Conservation (phyloP, 2,329 filamentous ascomycete genomes). For the Penicillium sp. region DNA sequence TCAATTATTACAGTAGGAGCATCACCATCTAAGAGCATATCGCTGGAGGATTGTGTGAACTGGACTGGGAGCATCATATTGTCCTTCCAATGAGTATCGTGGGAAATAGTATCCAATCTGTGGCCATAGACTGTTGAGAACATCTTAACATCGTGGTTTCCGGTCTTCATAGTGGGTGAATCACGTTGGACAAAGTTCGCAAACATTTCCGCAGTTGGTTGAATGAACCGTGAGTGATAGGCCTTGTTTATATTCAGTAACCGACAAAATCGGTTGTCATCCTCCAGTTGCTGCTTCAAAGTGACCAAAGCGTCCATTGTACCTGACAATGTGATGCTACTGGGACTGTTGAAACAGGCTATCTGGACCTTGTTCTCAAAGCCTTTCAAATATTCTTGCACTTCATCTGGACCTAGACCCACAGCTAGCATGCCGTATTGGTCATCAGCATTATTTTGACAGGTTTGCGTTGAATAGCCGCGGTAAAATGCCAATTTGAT, state of each 20-base stretch:
- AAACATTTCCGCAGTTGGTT: neutral
- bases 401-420: neutral
- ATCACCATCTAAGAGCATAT: neutral
- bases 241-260: neutral
- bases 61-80: neutral
- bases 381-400: neutral
- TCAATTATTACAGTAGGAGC: neutral
- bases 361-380: neutral
- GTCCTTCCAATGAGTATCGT: neutral
- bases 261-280: neutral
- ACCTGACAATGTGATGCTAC: neutral
- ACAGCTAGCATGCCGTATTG: neutral
- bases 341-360: neutral
- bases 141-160: neutral
- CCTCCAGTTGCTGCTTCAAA: neutral
- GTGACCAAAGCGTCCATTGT: neutral
- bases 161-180: no score
- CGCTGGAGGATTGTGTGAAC: neutral
- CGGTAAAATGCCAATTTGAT: constrained; percentile 30
- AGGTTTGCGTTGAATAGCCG: constrained; percentile 15
- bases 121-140: neutral
- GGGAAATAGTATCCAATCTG: neutral
- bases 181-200: no score
- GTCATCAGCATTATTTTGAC: no score
- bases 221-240: neutral